These are phyloP conservation scores for Suhomyces sp. DNA, from an alignment of 805 yeast species.

Conservation along the genomic window DNA sequence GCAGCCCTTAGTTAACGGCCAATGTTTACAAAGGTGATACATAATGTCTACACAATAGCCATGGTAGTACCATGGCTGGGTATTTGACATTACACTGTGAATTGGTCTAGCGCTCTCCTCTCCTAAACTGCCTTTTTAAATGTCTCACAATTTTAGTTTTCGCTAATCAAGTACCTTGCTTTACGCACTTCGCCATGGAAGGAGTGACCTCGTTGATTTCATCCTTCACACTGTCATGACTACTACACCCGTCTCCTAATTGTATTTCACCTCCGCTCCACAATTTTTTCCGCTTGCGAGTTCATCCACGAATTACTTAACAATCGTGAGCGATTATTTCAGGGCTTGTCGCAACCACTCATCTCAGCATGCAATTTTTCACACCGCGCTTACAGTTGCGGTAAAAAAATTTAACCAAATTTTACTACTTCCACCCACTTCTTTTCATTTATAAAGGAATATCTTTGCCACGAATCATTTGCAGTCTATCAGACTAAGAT, in stretches of 20 bases:
- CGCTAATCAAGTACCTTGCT: not conserved
- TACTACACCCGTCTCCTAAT: not conserved
- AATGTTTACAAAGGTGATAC: not conserved
- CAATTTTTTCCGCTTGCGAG: not conserved
- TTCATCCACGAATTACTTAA: not conserved
- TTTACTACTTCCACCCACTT: not conserved
- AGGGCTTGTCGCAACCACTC: not conserved
- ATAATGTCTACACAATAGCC: not conserved
- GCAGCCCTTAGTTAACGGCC: not conserved
- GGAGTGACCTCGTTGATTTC: not conserved
- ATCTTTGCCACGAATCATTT: not conserved
- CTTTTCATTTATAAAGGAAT: not conserved
- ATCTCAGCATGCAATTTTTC: not conserved
- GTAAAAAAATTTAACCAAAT: not conserved
- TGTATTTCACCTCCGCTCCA: not conserved
- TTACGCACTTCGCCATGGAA: not conserved
- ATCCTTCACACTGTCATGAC: not conserved
- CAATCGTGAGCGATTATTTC: not conserved
- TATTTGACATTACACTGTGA: not conserved
- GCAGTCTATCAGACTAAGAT: not conserved
- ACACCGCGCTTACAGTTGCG: not conserved
- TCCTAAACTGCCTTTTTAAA: not conserved
- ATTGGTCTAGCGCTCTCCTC: not conserved
- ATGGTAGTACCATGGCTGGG: not conserved
- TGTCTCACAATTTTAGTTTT: not conserved